phyloP scores from a whole-genome alignment of 2,329 filamentous ascomycete genomes.

The Pseudogymnoascus sp. region DNA sequence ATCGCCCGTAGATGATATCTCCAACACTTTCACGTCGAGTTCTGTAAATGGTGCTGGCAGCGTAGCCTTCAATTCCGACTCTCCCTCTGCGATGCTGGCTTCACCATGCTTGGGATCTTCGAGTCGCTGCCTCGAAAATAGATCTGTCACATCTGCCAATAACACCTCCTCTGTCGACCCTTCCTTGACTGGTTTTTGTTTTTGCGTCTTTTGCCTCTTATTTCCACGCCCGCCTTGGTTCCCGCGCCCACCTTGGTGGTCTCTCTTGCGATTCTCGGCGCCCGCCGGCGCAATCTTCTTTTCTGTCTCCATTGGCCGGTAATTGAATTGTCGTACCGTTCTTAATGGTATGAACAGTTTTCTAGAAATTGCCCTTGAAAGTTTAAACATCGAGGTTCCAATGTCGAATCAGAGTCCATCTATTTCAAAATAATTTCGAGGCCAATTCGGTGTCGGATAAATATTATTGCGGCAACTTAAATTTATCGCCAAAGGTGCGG shows the following conservation, averaged over 20 bases:
- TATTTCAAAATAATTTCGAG: conserved; percentile 10
- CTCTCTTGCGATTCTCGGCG: conserved; percentile 5
- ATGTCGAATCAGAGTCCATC: background rate
- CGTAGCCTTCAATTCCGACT: conserved; percentile 12
- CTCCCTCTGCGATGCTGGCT: conserved; percentile 17
- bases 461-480: background rate
- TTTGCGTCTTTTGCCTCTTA: conserved; percentile 47
- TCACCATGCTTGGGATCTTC: conserved; percentile 24
- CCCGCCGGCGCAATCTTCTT: background rate
- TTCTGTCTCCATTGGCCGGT: background rate
- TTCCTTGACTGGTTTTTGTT: conserved; percentile 45
- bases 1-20: conserved; percentile 86
- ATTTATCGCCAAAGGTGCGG: conserved; percentile 5
- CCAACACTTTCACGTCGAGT: conserved; percentile 70
- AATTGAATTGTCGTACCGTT: background rate
- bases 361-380: background rate
- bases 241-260: background rate
- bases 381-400: background rate
- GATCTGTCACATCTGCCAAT: conserved; percentile 49
- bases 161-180: conserved; percentile 61
- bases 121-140: conserved; percentile 36
- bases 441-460: background rate
- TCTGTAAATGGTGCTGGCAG: conserved; percentile 64
- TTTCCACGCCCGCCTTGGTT: conserved; percentile 23
- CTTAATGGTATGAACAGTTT: background rate